These are phyloP conservation scores for Carpinus viminea DNA, from an alignment of 306 rosid genomes.

Conservation along the genomic window DNA sequence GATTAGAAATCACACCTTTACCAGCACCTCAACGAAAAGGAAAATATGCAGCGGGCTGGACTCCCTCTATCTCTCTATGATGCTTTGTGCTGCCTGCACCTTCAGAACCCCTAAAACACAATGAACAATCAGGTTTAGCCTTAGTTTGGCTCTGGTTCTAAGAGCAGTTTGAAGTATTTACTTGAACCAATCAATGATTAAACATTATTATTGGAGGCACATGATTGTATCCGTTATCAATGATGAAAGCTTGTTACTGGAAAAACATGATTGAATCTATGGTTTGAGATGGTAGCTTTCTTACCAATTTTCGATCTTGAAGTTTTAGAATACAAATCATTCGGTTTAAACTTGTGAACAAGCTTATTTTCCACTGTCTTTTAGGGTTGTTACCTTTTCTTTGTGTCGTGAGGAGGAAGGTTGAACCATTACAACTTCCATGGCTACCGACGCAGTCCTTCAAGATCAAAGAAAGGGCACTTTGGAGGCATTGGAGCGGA, in stretches of 20 bases:
- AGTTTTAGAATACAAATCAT: neutral
- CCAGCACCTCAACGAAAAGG: too few relatives aligned
- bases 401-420: neutral
- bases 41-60: too few relatives aligned
- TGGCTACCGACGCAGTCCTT: conserved; percentile 43
- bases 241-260: neutral
- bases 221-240: neutral
- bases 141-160: neutral
- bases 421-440: conserved; percentile 19
- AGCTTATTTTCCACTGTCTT: neutral
- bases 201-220: too few relatives aligned
- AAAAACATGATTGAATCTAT: neutral
- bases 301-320: neutral
- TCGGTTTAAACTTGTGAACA: neutral
- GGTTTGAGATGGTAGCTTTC: neutral
- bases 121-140: neutral
- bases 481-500: conserved; percentile 78
- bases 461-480: conserved; percentile 64
- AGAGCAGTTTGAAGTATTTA: neutral
- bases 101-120: neutral
- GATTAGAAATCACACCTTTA: too few relatives aligned
- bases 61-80: too few relatives aligned
- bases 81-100: too few relatives aligned
- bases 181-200: neutral
- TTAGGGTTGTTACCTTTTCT: neutral